These are phyloP conservation scores for Chalciporus pseudorubinellus DNA, from an alignment of 768 basidiomycete genomes.

Conservation along the genomic window DNA sequence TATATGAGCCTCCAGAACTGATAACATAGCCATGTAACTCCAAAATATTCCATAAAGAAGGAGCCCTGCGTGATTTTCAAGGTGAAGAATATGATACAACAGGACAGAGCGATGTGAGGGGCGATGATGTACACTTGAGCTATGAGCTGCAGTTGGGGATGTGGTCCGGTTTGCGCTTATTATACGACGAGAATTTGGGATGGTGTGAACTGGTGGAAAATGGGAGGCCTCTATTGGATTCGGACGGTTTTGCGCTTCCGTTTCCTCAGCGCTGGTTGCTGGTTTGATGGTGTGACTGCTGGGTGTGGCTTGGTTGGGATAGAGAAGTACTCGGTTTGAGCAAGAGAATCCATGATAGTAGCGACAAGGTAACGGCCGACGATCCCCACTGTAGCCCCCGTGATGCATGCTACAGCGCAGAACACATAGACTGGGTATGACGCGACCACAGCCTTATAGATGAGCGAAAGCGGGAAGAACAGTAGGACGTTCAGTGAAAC, in stretches of 20 bases:
- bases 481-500: slow-evolving; percentile 43
- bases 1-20: neutral
- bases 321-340: slow-evolving; percentile 13
- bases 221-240: slow-evolving; percentile 15
- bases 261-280: slow-evolving; percentile 18
- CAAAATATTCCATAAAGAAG: neutral
- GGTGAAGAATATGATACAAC: neutral
- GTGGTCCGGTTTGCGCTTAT: too few relatives aligned
- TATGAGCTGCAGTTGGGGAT: too few relatives aligned
- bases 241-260: slow-evolving; percentile 24
- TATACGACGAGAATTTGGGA: too few relatives aligned
- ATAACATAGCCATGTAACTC: neutral
- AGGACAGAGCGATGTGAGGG: neutral
- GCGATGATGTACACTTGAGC: neutral
- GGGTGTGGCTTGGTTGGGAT: slow-evolving; percentile 2
- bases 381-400: slow-evolving; percentile 45
- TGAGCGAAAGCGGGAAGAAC: slow-evolving; percentile 42
- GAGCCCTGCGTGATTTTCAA: too few relatives aligned
- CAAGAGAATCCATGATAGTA: slow-evolving; percentile 9
- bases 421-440: slow-evolving; percentile 58
- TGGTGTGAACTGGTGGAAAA: neutral
- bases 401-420: slow-evolving; percentile 53
- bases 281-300: neutral
- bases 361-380: slow-evolving; percentile 30
- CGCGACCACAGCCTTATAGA: slow-evolving; percentile 38